Evolutionary conservation across 306 rosid species (phyloP).

Genomic region (Acacia confusa): DNA sequence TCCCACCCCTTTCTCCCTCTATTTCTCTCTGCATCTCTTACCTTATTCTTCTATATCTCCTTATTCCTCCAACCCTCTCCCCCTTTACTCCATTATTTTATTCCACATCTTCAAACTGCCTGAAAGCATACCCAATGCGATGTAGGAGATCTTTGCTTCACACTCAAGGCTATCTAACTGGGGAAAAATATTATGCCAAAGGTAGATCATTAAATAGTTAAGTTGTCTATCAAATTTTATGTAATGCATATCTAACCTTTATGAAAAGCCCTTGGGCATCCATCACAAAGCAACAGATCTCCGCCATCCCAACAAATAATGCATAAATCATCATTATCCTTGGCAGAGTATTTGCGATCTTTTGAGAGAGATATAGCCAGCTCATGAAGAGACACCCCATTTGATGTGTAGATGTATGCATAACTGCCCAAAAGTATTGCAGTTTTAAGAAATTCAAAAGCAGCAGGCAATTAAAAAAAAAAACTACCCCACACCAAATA

Average conservation of each 20-base stretch:
- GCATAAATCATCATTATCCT: slow-evolving; percentile 90
- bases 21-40: background rate
- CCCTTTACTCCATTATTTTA: background rate
- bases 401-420: slow-evolving; percentile 87
- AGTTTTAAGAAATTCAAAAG: slow-evolving; percentile 30
- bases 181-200: background rate
- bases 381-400: slow-evolving; percentile 96
- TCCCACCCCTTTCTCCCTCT: background rate
- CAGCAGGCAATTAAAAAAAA: slow-evolving; percentile 23
- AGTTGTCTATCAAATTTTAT: background rate
- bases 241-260: slow-evolving; percentile 62
- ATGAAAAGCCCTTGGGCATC: slow-evolving; percentile 97
- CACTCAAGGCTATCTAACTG: slow-evolving; percentile 14
- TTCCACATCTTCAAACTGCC: slow-evolving; percentile 20
- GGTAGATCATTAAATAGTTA: background rate
- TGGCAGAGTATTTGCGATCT: slow-evolving; percentile 78
- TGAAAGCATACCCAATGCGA: slow-evolving; percentile 24
- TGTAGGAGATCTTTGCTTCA: slow-evolving; percentile 5
- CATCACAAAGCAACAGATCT: slow-evolving; percentile 92
- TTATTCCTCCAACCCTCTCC: background rate
- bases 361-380: slow-evolving; percentile 84
- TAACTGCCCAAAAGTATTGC: slow-evolving; percentile 66
- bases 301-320: slow-evolving; percentile 96
- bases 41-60: background rate
- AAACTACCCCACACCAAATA: slow-evolving; percentile 15